Conservation (phyloP, 2,329 filamentous ascomycete genomes). For the Clarireedia hainanense region DNA sequence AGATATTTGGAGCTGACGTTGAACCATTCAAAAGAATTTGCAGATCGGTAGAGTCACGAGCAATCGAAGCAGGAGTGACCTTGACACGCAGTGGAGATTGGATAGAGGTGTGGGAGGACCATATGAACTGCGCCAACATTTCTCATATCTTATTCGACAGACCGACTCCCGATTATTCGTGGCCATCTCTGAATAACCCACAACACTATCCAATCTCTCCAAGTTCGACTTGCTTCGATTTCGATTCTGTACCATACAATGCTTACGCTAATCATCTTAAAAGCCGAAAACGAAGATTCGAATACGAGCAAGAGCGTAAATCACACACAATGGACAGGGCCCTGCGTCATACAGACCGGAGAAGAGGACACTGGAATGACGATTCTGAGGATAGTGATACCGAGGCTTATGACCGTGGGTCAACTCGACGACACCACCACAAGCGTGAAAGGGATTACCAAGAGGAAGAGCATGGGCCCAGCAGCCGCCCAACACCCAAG, state of each 20-base stretch:
- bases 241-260: neutral
- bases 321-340: no score
- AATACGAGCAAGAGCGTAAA: no score
- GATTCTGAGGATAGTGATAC: no score
- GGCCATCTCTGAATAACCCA: neutral
- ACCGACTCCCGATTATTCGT: neutral
- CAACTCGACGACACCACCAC: neutral
- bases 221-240: neutral
- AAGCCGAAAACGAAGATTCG: no score
- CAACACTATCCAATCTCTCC: neutral
- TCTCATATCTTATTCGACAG: conserved; percentile 1
- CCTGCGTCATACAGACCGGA: no score
- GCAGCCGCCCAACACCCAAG: neutral
- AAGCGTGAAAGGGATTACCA: neutral
- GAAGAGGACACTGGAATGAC: no score
- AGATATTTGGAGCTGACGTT: neutral
- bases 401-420: no score
- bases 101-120: neutral
- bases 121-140: neutral
- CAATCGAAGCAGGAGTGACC: neutral
- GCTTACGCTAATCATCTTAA: no score
- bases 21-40: neutral
- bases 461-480: neutral
- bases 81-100: neutral
- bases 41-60: neutral